Conservation (phyloP, 129 eudicot species). For the Rutidosis leptorrhynchoides region DNA sequence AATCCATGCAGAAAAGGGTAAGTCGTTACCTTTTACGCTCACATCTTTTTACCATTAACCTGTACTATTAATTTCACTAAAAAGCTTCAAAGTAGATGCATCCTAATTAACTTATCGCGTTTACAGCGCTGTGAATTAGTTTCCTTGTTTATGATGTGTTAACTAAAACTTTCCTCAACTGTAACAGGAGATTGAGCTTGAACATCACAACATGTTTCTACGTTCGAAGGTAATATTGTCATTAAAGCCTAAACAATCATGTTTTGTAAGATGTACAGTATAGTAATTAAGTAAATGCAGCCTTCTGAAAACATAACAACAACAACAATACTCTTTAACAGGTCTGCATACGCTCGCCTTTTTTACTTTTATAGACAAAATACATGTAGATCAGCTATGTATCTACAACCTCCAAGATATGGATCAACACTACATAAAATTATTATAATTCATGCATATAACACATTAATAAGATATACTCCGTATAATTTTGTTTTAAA, state of each 20-base stretch:
- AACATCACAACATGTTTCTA: slow-evolving; percentile 54
- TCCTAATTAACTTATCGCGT: too few relatives aligned
- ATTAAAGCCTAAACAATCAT: neutral
- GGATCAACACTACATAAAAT: too few relatives aligned
- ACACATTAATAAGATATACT: too few relatives aligned
- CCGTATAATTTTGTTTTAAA: neutral
- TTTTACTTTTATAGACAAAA: too few relatives aligned
- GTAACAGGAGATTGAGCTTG: slow-evolving; percentile 54
- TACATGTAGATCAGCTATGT: too few relatives aligned
- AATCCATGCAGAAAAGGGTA: slow-evolving; percentile 67
- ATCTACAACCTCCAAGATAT: too few relatives aligned
- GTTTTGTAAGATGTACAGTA: neutral
- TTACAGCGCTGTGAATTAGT: too few relatives aligned
- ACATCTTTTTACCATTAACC: neutral
- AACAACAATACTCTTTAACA: neutral
- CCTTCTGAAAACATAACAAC: neutral
- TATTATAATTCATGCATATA: too few relatives aligned
- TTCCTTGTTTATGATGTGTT: neutral
- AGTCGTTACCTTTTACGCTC: neutral
- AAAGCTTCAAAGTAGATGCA: neutral
- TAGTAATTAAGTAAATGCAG: neutral
- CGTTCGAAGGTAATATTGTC: slow-evolving; percentile 50
- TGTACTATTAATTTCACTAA: neutral
- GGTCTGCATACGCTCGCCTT: neutral
- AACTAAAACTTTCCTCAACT: neutral